Evolutionary conservation across 208 protist species (phyloP).

Genomic region (Leishmania amazonensis): DNA sequence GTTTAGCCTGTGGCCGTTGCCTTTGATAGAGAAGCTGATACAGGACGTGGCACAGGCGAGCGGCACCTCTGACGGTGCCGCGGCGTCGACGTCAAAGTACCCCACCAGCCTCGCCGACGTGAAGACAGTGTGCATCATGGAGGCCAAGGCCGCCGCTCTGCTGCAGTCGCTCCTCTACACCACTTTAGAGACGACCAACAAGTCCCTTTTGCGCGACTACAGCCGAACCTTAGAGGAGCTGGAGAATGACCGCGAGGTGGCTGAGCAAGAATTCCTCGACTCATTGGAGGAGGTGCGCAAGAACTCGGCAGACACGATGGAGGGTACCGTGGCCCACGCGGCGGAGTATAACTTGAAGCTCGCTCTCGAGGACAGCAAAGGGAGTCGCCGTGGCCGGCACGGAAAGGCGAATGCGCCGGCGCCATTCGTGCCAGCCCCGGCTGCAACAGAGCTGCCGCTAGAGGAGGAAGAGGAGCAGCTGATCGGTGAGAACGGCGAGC

Average conservation of each 20-base stretch:
- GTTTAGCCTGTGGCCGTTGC: constrained; percentile 81
- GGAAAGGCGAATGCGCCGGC: background rate
- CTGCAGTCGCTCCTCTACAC: constrained; percentile 77
- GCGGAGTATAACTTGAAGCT: constrained; percentile 67
- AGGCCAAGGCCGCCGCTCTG: constrained; percentile 66
- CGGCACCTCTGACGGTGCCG: background rate
- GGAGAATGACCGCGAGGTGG: constrained; percentile 57
- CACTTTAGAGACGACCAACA: constrained; percentile 64
- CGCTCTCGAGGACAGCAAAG: constrained; percentile 15
- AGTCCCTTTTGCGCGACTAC: constrained; percentile 71
- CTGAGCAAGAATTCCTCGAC: constrained; percentile 66
- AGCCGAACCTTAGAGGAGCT: constrained; percentile 85
- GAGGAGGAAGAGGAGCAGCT: constrained; percentile 49
- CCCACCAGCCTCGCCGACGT: constrained; percentile 52
- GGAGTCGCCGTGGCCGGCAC: background rate
- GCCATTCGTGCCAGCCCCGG: background rate
- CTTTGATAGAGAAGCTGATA: constrained; percentile 40
- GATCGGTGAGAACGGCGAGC: constrained; percentile 77
- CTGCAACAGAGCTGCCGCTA: background rate
- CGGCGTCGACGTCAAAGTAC: constrained; percentile 12
- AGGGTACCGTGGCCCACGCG: constrained; percentile 70
- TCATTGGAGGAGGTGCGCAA: constrained; percentile 59
- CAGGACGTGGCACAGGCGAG: background rate
- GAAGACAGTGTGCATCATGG: constrained; percentile 56
- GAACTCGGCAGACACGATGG: constrained; percentile 60